Conservation (phyloP, 2,329 filamentous ascomycete species). For the Kalaharituber pfeilii region DNA sequence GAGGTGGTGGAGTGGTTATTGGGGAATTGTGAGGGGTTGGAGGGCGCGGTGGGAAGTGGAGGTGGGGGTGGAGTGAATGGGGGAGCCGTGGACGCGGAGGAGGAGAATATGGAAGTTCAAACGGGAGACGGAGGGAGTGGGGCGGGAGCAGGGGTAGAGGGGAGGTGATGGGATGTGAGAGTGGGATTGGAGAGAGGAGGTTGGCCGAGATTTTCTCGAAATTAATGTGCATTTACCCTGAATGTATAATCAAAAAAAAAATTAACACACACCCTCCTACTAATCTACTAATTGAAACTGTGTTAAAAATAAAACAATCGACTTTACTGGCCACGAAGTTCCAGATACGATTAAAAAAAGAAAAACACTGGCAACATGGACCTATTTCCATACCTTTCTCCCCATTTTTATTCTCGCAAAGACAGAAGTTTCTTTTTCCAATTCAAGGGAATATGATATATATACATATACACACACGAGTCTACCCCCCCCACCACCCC, state of each 20-base stretch:
- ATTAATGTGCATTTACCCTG: background rate
- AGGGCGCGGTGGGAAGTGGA: conserved; percentile 24
- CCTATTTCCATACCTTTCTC: background rate
- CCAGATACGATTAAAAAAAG: background rate
- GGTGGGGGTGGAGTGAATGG: conserved; percentile 12
- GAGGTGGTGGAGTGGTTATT: conserved; percentile 42
- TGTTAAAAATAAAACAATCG: background rate
- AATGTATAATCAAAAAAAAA: background rate
- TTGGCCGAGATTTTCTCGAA: background rate
- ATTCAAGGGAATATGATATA: background rate
- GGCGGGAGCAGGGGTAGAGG: background rate
- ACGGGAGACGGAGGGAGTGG: background rate
- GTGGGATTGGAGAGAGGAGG: background rate
- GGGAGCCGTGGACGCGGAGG: conserved; percentile 2
- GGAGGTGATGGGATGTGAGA: background rate
- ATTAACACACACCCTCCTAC: background rate
- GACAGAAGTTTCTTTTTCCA: background rate
- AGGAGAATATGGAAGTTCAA: conserved; percentile 2
- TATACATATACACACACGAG: background rate
- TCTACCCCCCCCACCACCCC: too few species aligned
- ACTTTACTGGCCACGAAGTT: background rate
- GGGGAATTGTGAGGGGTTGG: conserved; percentile 27
- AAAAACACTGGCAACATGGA: background rate
- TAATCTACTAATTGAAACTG: background rate
- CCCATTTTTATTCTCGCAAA: background rate